phyloP scores from a whole-genome alignment of 257 asterid genomes.

The Solanum phureja region DNA sequence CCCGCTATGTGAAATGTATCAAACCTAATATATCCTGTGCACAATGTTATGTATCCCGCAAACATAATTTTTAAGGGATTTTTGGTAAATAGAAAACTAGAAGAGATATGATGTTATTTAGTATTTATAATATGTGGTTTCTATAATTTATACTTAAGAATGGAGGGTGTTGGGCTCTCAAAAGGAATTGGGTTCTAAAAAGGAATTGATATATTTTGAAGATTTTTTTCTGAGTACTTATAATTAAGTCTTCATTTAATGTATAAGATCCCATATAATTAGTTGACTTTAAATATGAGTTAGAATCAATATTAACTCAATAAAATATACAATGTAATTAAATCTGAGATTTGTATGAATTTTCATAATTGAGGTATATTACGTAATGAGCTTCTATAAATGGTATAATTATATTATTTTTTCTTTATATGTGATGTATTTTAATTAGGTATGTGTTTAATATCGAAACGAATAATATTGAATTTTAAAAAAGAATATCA shows the following conservation, averaged over 20 bases:
- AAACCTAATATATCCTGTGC: too few relatives aligned
- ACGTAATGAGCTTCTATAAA: not conserved
- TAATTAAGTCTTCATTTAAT: not conserved
- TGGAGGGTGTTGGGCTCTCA: not conserved
- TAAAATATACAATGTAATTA: not conserved
- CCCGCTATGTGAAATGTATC: too few relatives aligned
- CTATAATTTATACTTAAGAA: too few relatives aligned
- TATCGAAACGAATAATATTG: not conserved
- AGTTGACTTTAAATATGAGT: not conserved
- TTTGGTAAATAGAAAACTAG: too few relatives aligned
- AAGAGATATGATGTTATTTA: too few relatives aligned
- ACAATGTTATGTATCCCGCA: too few relatives aligned
- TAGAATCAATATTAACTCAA: not conserved
- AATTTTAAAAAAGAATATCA: too few relatives aligned
- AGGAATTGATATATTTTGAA: not conserved
- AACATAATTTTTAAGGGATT: too few relatives aligned
- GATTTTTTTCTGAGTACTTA: too few relatives aligned
- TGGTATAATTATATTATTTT: not conserved
- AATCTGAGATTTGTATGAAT: not conserved
- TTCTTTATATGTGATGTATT: not conserved
- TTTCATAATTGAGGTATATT: not conserved
- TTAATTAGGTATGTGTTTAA: not conserved
- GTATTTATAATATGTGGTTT: too few relatives aligned
- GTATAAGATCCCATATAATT: not conserved
- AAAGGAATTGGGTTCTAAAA: too few relatives aligned